phyloP scores from a whole-genome alignment of 352 stramenopile genomes.

The Aphanomyces astaci region DNA sequence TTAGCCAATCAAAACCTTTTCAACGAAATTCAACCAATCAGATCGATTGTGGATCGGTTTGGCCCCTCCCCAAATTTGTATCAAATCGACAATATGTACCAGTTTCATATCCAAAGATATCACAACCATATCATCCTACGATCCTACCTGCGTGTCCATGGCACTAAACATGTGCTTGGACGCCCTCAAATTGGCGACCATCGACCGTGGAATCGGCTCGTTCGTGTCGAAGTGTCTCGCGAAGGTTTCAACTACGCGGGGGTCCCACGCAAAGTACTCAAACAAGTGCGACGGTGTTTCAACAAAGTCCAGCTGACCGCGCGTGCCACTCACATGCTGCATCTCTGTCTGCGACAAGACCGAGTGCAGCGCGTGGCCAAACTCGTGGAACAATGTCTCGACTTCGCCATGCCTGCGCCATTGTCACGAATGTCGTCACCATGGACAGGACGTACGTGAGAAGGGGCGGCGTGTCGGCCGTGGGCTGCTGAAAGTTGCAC shows the following conservation, averaged over 20 bases:
- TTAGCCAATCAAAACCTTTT: no score
- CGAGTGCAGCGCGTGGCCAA: constrained; percentile 96
- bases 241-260: constrained; percentile 76
- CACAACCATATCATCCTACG: no score
- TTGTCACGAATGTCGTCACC: background rate
- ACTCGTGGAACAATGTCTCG: constrained; percentile 98
- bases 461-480: constrained; percentile 55
- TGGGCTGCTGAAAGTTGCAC: constrained; percentile 82
- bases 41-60: no score
- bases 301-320: constrained; percentile 92
- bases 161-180: constrained; percentile 86
- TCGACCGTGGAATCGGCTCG: constrained; percentile 58
- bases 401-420: constrained; percentile 89
- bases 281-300: constrained; percentile 95
- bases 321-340: constrained; percentile 95
- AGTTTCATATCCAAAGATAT: no score
- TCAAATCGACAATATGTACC: no score
- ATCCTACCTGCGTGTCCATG: constrained; percentile 72
- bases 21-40: no score
- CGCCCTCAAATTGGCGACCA: constrained; percentile 61
- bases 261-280: constrained; percentile 95
- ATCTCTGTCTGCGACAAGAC: constrained; percentile 93
- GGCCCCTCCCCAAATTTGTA: no score
- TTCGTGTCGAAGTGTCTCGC: constrained; percentile 75
- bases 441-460: constrained; percentile 38